Percentiles rank a stretch among this genome's conserved stretches.
Conservation (phyloP, 2,329 filamentous ascomycete species). For the Ampelomyces quisqualis region DNA sequence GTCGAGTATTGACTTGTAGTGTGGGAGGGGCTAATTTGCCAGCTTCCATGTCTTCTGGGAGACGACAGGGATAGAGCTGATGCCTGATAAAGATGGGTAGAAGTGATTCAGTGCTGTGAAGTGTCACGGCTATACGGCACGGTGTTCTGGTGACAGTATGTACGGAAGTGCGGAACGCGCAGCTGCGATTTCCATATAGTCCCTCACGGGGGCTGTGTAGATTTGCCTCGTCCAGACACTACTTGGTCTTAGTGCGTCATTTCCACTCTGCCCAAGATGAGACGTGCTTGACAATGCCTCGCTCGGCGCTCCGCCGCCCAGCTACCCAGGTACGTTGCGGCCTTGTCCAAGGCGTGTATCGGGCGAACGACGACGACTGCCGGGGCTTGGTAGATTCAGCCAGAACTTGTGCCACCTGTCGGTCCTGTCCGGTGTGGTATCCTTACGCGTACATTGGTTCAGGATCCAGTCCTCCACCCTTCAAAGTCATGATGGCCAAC, state of each 20-base stretch:
- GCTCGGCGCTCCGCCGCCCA: slow-evolving; percentile 7
- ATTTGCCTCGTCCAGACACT: slow-evolving; percentile 10
- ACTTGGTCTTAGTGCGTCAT: slow-evolving; percentile 17
- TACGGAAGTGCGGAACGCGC: slow-evolving; percentile 4
- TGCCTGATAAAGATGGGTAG: no score
- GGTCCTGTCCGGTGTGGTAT: not conserved
- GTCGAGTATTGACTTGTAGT: slow-evolving; percentile 30
- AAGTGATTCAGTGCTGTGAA: not conserved
- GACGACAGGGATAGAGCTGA: not conserved
- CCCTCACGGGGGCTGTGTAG: slow-evolving; percentile 17
- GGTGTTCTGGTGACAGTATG: slow-evolving; percentile 1
- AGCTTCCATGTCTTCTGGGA: slow-evolving; percentile 21
- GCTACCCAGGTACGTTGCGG: slow-evolving; percentile 1
- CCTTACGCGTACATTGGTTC: slow-evolving; percentile 1
- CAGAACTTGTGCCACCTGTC: slow-evolving; percentile 1
- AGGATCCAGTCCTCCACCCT: not conserved
- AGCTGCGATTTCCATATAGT: slow-evolving; percentile 13
- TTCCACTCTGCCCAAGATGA: slow-evolving; percentile 8
- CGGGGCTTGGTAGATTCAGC: slow-evolving; percentile 4
- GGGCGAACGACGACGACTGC: no score
- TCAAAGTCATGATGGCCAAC: slow-evolving; percentile 5
- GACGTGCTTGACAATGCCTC: slow-evolving; percentile 10
- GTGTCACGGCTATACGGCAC: not conserved
- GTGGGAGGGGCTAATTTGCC: slow-evolving; percentile 30
- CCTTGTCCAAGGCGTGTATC: no score